phyloP scores from a whole-genome alignment of 176 grass and related monocot genomes.

The Oryza glaberrima region DNA sequence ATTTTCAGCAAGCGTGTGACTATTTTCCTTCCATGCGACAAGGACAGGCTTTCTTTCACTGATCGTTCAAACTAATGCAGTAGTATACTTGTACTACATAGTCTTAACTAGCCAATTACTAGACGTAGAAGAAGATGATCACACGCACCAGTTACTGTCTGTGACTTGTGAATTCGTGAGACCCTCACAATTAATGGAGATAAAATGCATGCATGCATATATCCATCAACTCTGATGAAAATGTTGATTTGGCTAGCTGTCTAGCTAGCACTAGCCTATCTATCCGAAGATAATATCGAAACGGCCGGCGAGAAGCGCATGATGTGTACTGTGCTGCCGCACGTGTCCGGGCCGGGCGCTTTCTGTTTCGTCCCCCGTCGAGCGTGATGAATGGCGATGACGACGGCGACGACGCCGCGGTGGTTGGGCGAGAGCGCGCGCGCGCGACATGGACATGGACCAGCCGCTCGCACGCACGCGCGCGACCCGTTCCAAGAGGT shows the following conservation, averaged over 20 bases:
- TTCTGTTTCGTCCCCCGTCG: not conserved
- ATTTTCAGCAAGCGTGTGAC: constrained; percentile 12
- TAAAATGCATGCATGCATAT: too few relatives aligned
- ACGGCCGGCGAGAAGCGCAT: not conserved
- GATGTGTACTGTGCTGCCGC: constrained; percentile 1
- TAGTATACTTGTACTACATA: not conserved
- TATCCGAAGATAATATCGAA: too few relatives aligned
- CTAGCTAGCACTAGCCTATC: too few relatives aligned
- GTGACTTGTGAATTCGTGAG: not conserved
- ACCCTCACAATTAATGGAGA: not conserved
- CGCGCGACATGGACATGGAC: constrained; percentile 32
- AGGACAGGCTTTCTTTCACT: not conserved
- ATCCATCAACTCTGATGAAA: too few relatives aligned
- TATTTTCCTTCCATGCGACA: constrained; percentile 26
- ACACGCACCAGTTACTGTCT: not conserved
- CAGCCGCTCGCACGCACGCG: constrained; percentile 37
- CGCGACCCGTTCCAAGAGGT: constrained; percentile 12
- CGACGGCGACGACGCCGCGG: not conserved
- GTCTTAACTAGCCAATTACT: constrained; percentile 27
- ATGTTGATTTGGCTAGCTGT: too few relatives aligned
- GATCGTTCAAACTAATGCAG: constrained; percentile 17
- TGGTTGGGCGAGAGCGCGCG: constrained; percentile 19
- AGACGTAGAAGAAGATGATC: constrained; percentile 5
- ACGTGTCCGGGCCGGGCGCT: not conserved
- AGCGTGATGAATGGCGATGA: not conserved